A percentile compares a stretch with the other conserved stretches of the same genome.
These are phyloP conservation scores for Leccinum olivaceopallidum DNA, from an alignment of 768 basidiomycete species.

Conservation along the genomic window DNA sequence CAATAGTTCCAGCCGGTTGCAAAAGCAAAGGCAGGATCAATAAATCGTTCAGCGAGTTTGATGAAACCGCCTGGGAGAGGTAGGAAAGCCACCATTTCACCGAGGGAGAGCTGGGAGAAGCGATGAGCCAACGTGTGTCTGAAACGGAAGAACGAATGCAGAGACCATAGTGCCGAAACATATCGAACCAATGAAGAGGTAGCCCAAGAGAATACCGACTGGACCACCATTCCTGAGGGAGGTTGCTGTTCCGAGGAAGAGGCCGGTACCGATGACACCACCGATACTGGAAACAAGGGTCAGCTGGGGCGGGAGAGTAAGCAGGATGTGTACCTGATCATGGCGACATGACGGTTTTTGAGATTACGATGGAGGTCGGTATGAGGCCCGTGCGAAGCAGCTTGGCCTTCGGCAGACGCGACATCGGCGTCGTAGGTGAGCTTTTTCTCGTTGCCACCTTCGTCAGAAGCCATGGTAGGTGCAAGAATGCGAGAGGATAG, in stretches of 20 bases:
- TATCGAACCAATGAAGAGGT: slow-evolving; percentile 37
- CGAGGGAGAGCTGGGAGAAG: slow-evolving; percentile 32
- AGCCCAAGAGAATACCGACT: slow-evolving; percentile 46
- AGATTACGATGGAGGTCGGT: slow-evolving; percentile 28
- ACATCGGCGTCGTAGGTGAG: not conserved
- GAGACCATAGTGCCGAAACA: slow-evolving; percentile 42
- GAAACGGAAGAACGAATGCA: not conserved
- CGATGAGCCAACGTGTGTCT: not conserved
- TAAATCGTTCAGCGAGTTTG: slow-evolving; percentile 47
- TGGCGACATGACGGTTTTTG: slow-evolving; percentile 37
- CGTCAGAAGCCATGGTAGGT: slow-evolving; percentile 13
- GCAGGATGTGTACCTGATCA: slow-evolving; percentile 31
- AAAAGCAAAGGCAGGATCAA: slow-evolving; percentile 47
- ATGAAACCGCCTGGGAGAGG: slow-evolving; percentile 49
- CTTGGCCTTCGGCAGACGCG: slow-evolving; percentile 15
- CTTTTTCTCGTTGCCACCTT: slow-evolving; percentile 4
- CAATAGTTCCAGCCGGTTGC: slow-evolving; percentile 45
- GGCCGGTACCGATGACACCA: slow-evolving; percentile 44
- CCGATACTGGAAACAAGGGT: slow-evolving; percentile 24
- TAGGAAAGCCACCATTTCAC: slow-evolving; percentile 48
- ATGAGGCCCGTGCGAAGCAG: not conserved
- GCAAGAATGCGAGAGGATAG: not conserved
- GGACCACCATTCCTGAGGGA: slow-evolving; percentile 45
- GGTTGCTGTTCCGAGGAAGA: slow-evolving; percentile 36
- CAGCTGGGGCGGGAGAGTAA: too few species aligned